phyloP scores from a whole-genome alignment of 2,329 filamentous ascomycete species.

The Hypocrella siamensis region DNA sequence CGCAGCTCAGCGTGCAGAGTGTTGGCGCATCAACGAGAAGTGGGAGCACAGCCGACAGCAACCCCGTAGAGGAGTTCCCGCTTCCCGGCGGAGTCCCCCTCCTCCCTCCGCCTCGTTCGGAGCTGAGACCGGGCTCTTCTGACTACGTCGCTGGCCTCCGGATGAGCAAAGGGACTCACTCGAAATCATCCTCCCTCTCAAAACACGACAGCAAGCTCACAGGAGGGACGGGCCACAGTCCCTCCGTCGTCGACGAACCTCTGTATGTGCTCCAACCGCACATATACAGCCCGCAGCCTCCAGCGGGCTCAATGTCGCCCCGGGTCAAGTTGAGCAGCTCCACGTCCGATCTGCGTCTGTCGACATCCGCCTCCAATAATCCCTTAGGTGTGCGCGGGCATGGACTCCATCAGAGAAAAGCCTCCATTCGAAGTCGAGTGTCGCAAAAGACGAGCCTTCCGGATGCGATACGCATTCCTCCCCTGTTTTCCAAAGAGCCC shows the following conservation, averaged over 20 bases:
- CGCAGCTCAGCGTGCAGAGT: slow-evolving; percentile 7
- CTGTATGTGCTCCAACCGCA: slow-evolving; percentile 40
- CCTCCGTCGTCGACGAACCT: slow-evolving; percentile 14
- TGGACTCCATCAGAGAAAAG: slow-evolving; percentile 15
- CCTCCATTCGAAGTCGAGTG: slow-evolving; percentile 36
- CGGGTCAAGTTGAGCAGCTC: not conserved
- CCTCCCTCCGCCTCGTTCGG: slow-evolving; percentile 6
- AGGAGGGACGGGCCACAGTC: slow-evolving; percentile 6
- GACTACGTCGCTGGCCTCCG: not conserved
- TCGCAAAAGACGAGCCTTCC: slow-evolving; percentile 37
- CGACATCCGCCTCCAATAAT: not conserved
- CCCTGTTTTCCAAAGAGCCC: slow-evolving; percentile 11
- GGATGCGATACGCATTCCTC: slow-evolving; percentile 37
- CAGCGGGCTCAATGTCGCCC: slow-evolving; percentile 1
- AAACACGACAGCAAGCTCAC: not conserved
- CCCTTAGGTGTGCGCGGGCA: slow-evolving; percentile 1
- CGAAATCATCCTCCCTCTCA: slow-evolving; percentile 1
- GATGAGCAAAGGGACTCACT: not conserved
- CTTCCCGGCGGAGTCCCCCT: slow-evolving; percentile 9
- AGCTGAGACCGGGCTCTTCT: not conserved
- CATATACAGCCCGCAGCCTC: slow-evolving; percentile 33
- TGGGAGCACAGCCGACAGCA: slow-evolving; percentile 5
- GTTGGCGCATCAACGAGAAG: slow-evolving; percentile 5
- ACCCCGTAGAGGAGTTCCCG: slow-evolving; percentile 9
- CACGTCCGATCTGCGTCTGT: slow-evolving; percentile 1